A percentile compares a stretch with the other conserved stretches of the same genome.
Conservation (phyloP, 176 grass and related monocot genomes). For the Guadua angustifolia region DNA sequence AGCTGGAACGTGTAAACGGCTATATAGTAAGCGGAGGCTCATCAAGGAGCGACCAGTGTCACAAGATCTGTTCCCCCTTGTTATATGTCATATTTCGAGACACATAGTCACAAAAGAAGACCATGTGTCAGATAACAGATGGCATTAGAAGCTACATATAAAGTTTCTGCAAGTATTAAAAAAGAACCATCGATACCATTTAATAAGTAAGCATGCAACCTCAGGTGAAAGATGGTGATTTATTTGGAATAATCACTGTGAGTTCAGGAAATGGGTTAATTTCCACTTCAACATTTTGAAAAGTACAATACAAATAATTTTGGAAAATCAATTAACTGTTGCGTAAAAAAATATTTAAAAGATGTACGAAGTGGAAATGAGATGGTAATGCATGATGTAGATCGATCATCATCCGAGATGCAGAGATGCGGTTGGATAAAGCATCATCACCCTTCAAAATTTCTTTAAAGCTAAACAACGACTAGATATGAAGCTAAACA, state of each 20-base stretch:
- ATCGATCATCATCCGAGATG: constrained; percentile 30
- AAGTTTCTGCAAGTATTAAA: neutral
- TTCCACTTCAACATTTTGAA: neutral
- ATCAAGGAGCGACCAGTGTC: constrained; percentile 18
- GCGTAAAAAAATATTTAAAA: no score
- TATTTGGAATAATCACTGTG: constrained; percentile 27
- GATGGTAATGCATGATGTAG: constrained; percentile 41
- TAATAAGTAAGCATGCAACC: neutral
- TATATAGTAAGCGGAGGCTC: constrained; percentile 27
- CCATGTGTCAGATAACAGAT: constrained; percentile 29
- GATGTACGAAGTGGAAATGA: no score
- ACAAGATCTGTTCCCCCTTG: constrained; percentile 6
- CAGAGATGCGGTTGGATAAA: constrained; percentile 22
- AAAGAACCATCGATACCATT: neutral
- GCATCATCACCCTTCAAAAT: constrained; percentile 6
- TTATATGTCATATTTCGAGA: constrained; percentile 37
- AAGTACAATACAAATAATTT: neutral
- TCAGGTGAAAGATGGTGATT: constrained; percentile 43
- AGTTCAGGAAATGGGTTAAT: constrained; percentile 5
- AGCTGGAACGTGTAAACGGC: neutral
- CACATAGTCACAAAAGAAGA: neutral
- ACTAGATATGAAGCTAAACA: no score
- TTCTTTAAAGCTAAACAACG: neutral
- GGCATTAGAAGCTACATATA: neutral
- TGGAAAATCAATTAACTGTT: neutral